phyloP scores from a whole-genome alignment of 805 yeast genomes.

The Cyberlindnera subsufficiens region DNA sequence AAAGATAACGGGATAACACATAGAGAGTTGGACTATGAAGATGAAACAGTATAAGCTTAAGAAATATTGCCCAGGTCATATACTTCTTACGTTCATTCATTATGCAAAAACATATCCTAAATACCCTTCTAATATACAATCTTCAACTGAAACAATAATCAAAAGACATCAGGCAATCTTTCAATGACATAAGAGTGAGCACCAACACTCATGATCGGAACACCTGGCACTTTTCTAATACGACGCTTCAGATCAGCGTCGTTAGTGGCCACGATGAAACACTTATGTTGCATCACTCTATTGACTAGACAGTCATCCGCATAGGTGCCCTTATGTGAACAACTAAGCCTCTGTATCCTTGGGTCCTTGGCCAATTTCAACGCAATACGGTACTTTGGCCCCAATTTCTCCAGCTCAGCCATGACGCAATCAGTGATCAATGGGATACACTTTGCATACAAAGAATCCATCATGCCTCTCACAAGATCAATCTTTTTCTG shows the following conservation, averaged over 20 bases:
- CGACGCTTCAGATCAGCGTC: constrained; percentile 96
- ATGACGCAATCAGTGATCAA: constrained; percentile 94
- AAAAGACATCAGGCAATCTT: constrained; percentile 91
- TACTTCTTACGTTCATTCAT: too few species aligned
- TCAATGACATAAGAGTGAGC: constrained; percentile 89
- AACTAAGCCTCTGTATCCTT: constrained; percentile 76
- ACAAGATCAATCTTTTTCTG: constrained; percentile 93
- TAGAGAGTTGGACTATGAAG: too few species aligned
- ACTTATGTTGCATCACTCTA: constrained; percentile 92
- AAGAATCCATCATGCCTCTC: constrained; percentile 95
- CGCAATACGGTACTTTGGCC: constrained; percentile 92
- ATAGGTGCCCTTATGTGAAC: constrained; percentile 93
- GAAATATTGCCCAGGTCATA: too few species aligned
- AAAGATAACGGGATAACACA: too few species aligned
- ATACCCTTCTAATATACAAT: neutral
- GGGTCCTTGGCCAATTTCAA: constrained; percentile 91
- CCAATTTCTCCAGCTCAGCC: constrained; percentile 95
- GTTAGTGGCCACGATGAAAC: constrained; percentile 95
- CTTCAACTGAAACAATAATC: neutral
- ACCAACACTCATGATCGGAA: constrained; percentile 96
- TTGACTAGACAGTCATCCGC: constrained; percentile 97
- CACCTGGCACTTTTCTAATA: constrained; percentile 93
- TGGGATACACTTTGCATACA: constrained; percentile 93
- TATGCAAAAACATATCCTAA: neutral
- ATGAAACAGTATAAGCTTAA: too few species aligned